These are phyloP conservation scores for Lunularia cruciata DNA, from an alignment of 225 moss, liverwort and hornwort genomes.

Conservation along the genomic window DNA sequence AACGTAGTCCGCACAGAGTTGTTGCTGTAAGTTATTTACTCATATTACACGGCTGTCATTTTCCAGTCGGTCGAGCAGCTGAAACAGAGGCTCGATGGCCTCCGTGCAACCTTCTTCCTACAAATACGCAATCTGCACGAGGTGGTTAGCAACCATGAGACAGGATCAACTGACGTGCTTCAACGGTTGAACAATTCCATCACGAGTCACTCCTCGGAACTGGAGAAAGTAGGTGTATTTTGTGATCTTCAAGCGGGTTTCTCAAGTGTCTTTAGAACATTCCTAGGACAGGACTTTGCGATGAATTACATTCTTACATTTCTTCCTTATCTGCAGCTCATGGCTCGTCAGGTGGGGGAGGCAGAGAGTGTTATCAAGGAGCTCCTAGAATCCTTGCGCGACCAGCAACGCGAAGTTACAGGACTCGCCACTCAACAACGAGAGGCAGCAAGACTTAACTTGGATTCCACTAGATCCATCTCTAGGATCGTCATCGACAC, in stretches of 20 bases:
- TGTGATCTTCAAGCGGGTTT: background rate
- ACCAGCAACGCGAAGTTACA: slow-evolving; percentile 63
- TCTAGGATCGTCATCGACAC: slow-evolving; percentile 56
- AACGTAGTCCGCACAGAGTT: too few relatives aligned
- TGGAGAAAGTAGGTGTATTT: slow-evolving; percentile 39
- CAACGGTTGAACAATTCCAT: slow-evolving; percentile 39
- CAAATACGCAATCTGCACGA: slow-evolving; percentile 60
- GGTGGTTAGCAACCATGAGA: slow-evolving; percentile 59
- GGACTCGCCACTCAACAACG: slow-evolving; percentile 69
- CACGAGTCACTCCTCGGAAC: slow-evolving; percentile 39
- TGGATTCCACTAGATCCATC: slow-evolving; percentile 65
- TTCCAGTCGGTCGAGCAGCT: slow-evolving; percentile 64
- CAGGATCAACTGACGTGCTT: slow-evolving; percentile 55
- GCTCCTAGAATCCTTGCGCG: slow-evolving; percentile 49
- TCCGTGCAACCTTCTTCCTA: slow-evolving; percentile 50
- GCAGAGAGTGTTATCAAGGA: slow-evolving; percentile 64
- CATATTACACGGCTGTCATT: too few relatives aligned
- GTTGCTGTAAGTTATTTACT: too few relatives aligned
- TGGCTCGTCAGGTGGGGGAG: slow-evolving; percentile 67
- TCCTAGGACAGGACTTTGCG: background rate
- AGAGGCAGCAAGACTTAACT: slow-evolving; percentile 56
- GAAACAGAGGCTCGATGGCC: slow-evolving; percentile 53
- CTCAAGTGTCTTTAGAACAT: background rate
- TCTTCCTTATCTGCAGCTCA: slow-evolving; percentile 45
- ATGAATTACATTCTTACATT: background rate